These are phyloP conservation scores for Metschnikowia gruessii DNA, from an alignment of 805 yeast genomes.

Conservation along the genomic window DNA sequence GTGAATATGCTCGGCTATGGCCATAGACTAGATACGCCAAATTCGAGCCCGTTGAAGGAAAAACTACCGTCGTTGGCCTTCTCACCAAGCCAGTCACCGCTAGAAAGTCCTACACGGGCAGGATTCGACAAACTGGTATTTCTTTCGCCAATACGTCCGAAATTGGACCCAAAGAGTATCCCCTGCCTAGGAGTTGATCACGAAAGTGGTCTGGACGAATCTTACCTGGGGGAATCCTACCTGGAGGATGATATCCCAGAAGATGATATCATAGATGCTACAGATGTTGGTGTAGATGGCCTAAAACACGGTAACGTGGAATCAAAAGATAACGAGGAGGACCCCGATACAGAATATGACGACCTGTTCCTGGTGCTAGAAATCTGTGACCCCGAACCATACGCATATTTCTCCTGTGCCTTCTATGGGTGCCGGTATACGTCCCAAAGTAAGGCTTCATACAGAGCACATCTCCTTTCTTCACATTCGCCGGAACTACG, in stretches of 20 bases:
- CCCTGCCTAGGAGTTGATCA: not conserved
- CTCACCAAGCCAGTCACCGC: not conserved
- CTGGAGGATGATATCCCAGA: too few species aligned
- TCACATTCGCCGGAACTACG: constrained; percentile 12
- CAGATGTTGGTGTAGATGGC: too few species aligned
- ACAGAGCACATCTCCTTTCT: constrained; percentile 14
- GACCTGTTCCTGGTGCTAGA: constrained; percentile 14
- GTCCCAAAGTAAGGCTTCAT: constrained; percentile 11
- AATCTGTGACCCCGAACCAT: constrained; percentile 1
- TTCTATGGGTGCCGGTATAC: constrained; percentile 12
- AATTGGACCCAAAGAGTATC: not conserved
- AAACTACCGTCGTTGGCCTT: not conserved
- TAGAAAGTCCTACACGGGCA: constrained; percentile 2
- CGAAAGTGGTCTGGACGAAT: not conserved
- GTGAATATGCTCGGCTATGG: not conserved
- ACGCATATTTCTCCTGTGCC: constrained; percentile 14
- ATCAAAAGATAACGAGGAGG: too few species aligned
- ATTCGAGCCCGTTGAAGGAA: constrained; percentile 6
- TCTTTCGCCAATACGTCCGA: too few species aligned
- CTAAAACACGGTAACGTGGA: too few species aligned
- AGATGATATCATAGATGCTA: constrained; percentile 1
- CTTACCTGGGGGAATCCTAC: not conserved
- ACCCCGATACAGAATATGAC: not conserved
- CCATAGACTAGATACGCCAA: constrained; percentile 1
- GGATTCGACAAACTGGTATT: not conserved